Evolutionary conservation across 1,284 basidiomycete species (phyloP), one percentile per base, ranked within the genome.

Genomic region (Melampsora americana): DNA sequence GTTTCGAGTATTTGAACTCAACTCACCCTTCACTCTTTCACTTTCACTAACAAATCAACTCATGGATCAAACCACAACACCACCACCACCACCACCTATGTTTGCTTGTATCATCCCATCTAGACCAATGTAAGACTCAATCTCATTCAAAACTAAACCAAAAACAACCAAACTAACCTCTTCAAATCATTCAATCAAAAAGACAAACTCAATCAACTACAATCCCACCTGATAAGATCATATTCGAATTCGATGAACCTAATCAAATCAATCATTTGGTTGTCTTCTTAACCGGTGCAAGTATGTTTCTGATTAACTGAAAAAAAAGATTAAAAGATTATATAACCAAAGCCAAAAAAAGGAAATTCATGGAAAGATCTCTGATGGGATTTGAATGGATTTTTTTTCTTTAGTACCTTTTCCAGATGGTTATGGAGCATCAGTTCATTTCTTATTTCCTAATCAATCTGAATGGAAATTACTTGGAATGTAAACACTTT

Each of bases 371-470:
- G n/a, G n/a, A n/a, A n/a, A n/a, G n/a, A n/a, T n/a, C n/a, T n/a
- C n/a, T n/a, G n/a, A n/a, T n/a, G n/a, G n/a, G n/a, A n/a, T n/a
- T n/a, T n/a, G n/a, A n/a, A n/a, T n/a, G n/a, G n/a, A n/a, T n/a
- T n/a, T n/a, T n/a, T n/a, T n/a, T n/a, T n/a, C n/a, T n/a, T n/a
- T 71, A 87, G 91, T 92, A 0, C 89, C 92, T 0, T 94, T 95
- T 79, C 93, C 93, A 0, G 90, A 92, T 32, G 92, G 92, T 5
- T 95, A 89, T 82, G 93, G 90, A 39, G 92, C 91, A 14, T 90
- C 92, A 0, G 92, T 95, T 1, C 93, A 95, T 83, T 90, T 95
- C 81, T 89, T 90, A 80, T 93, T 90, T 89, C 93, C 93, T 16
- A 64, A 48, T 16, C 69, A 73, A 42, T 90, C 89, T 81, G 92